Evolutionary conservation across 2,329 filamentous ascomycete genomes (phyloP).

Genomic region (Nothopassalora personata): DNA sequence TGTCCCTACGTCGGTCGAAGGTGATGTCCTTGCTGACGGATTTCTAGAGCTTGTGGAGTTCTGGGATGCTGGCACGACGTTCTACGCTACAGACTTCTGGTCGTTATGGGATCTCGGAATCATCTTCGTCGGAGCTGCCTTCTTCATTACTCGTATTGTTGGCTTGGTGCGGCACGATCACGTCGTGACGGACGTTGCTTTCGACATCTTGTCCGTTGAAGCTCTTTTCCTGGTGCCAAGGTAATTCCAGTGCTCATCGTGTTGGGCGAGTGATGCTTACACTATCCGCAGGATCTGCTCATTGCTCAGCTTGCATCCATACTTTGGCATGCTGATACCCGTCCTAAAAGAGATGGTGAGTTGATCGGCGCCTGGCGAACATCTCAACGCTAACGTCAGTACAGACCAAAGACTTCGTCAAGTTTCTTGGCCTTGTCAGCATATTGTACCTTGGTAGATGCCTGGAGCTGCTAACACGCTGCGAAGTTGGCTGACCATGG

Average conservation of each 20-base stretch:
- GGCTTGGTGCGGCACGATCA: slow-evolving; percentile 58
- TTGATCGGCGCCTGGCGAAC: background rate
- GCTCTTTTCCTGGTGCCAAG: slow-evolving; percentile 82
- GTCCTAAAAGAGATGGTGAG: slow-evolving; percentile 83
- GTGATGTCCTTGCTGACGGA: background rate
- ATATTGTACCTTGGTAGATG: slow-evolving; percentile 69
- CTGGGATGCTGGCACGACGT: slow-evolving; percentile 77
- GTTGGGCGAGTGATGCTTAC: slow-evolving; percentile 3
- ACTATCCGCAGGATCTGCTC: slow-evolving; percentile 63
- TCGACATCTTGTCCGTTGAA: slow-evolving; percentile 84
- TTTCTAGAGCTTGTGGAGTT: slow-evolving; percentile 60
- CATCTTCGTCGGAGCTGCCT: slow-evolving; percentile 43
- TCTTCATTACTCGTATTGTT: slow-evolving; percentile 62
- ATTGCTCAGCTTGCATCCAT: slow-evolving; percentile 77
- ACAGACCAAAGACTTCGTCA: slow-evolving; percentile 77
- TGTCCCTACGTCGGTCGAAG: slow-evolving; percentile 33
- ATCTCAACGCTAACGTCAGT: slow-evolving; percentile 3
- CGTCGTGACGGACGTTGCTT: slow-evolving; percentile 68
- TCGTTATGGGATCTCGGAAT: slow-evolving; percentile 54
- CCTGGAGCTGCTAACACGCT: slow-evolving; percentile 9
- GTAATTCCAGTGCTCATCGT: slow-evolving; percentile 27
- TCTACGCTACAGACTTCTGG: slow-evolving; percentile 81
- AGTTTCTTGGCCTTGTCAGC: slow-evolving; percentile 71
- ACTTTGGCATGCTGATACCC: slow-evolving; percentile 84
- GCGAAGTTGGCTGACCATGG: slow-evolving; percentile 4